Base-by-base conservation (phyloP, 2,329 filamentous ascomycete species). In the Nannizziopsis arthrosporioides region DNA sequence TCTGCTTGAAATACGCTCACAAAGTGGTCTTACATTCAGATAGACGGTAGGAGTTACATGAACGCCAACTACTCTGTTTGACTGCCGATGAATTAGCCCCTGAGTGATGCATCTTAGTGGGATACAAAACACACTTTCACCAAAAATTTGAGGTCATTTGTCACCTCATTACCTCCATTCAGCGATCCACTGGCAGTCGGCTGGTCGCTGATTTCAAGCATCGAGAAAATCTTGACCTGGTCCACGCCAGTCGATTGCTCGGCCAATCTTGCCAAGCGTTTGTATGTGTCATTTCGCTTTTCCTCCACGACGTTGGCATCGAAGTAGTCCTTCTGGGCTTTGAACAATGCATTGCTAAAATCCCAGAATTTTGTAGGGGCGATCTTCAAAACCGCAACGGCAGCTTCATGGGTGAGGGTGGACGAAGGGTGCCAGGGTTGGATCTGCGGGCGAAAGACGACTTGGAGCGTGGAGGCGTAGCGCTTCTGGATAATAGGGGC, bases 371-470 rank as follows among this genome's bases (percentile, higher is more conserved):
- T 80, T 14, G 74, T 71, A 0, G 85, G 82, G 2, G 78, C 71
- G 5, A 86, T 66, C 44, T 76, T 77, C 56, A 90, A 74, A 1
- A 95, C 86, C 2, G 88, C 90, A 30, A 87, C 76, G 2, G 73
- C 89, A 30, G 88, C 84, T 74, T 96, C 90, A 48, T 72, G 67
- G 7, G 61, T 62, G 9, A 88, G 74, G 5, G 84, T 88, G 36
- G 80, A 88, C 15, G 84, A 87, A 1, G 90, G 90, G 68, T 96
- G 89, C 90, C 90, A 94, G 11, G 88, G 87, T 70, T 94, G 88
- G 59, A 95, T 79, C 64, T 94, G 88, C 64, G 90, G 89, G 43
- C 89, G 83, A 73, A 95, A 85, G 60, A 96, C 77, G 57, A 94
- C 73, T 57, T 84, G 75, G 2, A 94, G 69, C 52, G 73, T 74